These are phyloP conservation scores for Asterionellopsis glacialis DNA, from an alignment of 108 stramenopile genomes.

Conservation along the genomic window DNA sequence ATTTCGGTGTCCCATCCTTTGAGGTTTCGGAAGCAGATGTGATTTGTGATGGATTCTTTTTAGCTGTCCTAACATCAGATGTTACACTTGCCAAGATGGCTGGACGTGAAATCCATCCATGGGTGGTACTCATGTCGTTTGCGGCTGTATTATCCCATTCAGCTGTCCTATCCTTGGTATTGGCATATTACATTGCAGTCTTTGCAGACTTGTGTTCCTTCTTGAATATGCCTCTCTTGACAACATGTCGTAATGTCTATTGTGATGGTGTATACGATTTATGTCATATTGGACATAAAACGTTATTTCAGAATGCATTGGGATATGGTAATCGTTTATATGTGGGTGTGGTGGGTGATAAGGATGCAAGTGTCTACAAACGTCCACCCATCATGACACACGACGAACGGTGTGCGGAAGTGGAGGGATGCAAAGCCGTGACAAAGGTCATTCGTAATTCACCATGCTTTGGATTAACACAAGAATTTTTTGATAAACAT, in stretches of 20 bases:
- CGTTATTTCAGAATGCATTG: slow-evolving; percentile 78
- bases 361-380: slow-evolving; percentile 82
- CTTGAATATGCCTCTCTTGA: slow-evolving; percentile 84
- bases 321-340: slow-evolving; percentile 79
- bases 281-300: slow-evolving; percentile 88
- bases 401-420: slow-evolving; percentile 86
- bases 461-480: slow-evolving; percentile 82
- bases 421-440: slow-evolving; percentile 88
- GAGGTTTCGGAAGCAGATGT: slow-evolving; percentile 49
- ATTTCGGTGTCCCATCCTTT: slow-evolving; percentile 31
- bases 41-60: slow-evolving; percentile 81
- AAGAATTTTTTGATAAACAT: slow-evolving; percentile 83
- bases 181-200: slow-evolving; percentile 85
- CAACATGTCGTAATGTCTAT: slow-evolving; percentile 82
- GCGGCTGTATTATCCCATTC: slow-evolving; percentile 69
- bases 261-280: slow-evolving; percentile 87
- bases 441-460: slow-evolving; percentile 87
- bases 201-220: slow-evolving; percentile 87
- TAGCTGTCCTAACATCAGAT: slow-evolving; percentile 81
- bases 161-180: slow-evolving; percentile 68
- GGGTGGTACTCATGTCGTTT: slow-evolving; percentile 81
- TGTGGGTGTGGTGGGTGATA: slow-evolving; percentile 87
- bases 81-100: slow-evolving; percentile 87
- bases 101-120: slow-evolving; percentile 84
- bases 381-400: slow-evolving; percentile 87